Evolutionary conservation across 148 eudicot species (phyloP), one percentile per base, ranked within the genome.

Genomic region (Talinum fruticosum): DNA sequence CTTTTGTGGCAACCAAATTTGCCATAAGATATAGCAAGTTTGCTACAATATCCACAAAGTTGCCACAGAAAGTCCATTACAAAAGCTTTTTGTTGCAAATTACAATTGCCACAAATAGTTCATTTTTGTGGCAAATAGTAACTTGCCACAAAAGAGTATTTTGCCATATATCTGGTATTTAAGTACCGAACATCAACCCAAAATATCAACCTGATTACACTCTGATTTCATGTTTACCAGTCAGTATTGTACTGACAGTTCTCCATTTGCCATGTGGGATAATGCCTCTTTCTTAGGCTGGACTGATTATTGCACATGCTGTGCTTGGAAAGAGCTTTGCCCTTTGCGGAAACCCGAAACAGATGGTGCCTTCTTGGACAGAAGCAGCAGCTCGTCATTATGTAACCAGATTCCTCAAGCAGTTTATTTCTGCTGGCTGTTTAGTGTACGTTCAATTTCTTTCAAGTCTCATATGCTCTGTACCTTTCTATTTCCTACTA

Each of bases 361-460:
- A 93, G 79, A 96, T 96, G 99, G 91, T 89, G 74, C 92, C 89
- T 68, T 87, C 98, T 57, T 85, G 70, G 85, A 79, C 79, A 69
- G 98, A 90, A 86, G 82, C 88, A 67, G 95, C 90, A 74, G 93
- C 99, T 30, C 87, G 99, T 57, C 51, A 85, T 35, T 82, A 90
- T 75, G 94, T 90, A 73, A 85, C 90, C 24, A 83, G 91, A 67
- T 96, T 96, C 78, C 87, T 96, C 34, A 72, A 62, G 37, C 36
- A 81, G 47, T 91, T 87, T 61, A 91, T 96, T 29, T 75, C 88
- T 44, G 90, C 88, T 8, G 99, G 99, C 66, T 81, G 87, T 81
- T 84, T 96, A 75, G 89, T 75, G 99, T 96, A 86, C 86, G 97
- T 89, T 79, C 57, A 71, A 75, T 79, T 47, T 61, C 44, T 65